phyloP scores from a whole-genome alignment of 179 eudicot genomes.

The Carnegiea gigantea region DNA sequence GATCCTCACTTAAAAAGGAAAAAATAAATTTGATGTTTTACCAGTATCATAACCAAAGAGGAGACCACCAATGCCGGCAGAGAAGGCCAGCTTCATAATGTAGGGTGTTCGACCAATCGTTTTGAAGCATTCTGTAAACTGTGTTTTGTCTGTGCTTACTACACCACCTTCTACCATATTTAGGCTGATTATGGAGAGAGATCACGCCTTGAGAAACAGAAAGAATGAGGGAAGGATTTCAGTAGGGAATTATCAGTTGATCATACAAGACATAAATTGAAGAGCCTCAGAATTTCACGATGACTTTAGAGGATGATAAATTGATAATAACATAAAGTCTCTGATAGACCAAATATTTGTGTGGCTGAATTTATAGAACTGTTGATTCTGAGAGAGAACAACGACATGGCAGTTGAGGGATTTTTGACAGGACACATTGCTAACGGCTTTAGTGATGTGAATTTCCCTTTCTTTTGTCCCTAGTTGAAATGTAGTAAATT shows the following conservation, averaged over 20 bases:
- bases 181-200: background rate
- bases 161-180: constrained; percentile 64
- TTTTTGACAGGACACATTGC: too few relatives aligned
- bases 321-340: background rate
- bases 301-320: background rate
- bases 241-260: background rate
- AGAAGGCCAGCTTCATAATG: constrained; percentile 72
- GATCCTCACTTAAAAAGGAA: too few relatives aligned
- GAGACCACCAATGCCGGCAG: constrained; percentile 88
- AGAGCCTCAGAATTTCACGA: background rate
- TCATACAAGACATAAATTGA: background rate
- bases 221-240: background rate
- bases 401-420: too few relatives aligned
- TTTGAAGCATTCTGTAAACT: constrained; percentile 64
- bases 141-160: constrained; percentile 47
- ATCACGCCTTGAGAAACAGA: background rate
- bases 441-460: too few relatives aligned
- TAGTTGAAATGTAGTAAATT: too few relatives aligned
- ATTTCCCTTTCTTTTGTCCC: too few relatives aligned
- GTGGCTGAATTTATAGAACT: too few relatives aligned
- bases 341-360: background rate
- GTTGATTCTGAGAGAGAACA: too few relatives aligned
- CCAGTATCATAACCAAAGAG: constrained; percentile 91
- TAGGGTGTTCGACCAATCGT: constrained; percentile 56
- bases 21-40: constrained; percentile 5